phyloP scores from a whole-genome alignment of 192 early-diverging fungal species.

The Coemansia sp. region DNA sequence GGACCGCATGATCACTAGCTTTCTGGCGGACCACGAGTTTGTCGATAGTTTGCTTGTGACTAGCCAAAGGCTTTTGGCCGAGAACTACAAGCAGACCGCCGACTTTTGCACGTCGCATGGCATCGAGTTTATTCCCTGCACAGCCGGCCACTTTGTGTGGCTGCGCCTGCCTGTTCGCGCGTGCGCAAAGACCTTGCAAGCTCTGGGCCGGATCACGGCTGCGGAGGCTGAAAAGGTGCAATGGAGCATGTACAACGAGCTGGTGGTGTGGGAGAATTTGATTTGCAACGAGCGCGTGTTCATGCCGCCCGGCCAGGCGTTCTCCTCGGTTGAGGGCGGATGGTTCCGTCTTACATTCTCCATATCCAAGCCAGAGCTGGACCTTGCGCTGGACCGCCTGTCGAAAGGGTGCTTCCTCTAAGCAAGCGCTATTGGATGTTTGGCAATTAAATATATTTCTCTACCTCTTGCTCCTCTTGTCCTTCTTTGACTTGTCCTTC shows the following conservation, averaged over 20 bases:
- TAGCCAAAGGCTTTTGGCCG: constrained; percentile 63
- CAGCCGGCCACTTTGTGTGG: constrained; percentile 77
- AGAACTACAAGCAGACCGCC: constrained; percentile 53
- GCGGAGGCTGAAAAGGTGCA: background rate
- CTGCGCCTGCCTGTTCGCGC: constrained; percentile 38
- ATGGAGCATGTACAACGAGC: constrained; percentile 56
- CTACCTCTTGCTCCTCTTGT: constrained; percentile 13
- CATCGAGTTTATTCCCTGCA: constrained; percentile 62
- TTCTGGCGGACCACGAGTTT: constrained; percentile 61
- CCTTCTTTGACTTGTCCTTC: background rate
- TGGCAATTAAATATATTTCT: background rate
- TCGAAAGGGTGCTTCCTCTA: constrained; percentile 13
- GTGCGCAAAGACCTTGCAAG: constrained; percentile 50
- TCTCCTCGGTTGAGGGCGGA: constrained; percentile 61
- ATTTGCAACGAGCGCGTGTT: constrained; percentile 64
- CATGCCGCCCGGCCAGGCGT: constrained; percentile 69
- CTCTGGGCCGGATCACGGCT: constrained; percentile 6
- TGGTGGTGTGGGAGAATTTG: constrained; percentile 53
- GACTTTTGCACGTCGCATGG: constrained; percentile 47
- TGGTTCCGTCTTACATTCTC: constrained; percentile 72
- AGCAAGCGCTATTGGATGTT: background rate
- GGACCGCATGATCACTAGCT: constrained; percentile 60
- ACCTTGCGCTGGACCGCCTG: constrained; percentile 58
- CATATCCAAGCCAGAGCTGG: constrained; percentile 51
- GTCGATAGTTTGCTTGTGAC: constrained; percentile 62